Evolutionary conservation across 1,284 basidiomycete species (phyloP), one percentile per base, ranked within the genome.

Genomic region (Fomitiporia mediterranea): DNA sequence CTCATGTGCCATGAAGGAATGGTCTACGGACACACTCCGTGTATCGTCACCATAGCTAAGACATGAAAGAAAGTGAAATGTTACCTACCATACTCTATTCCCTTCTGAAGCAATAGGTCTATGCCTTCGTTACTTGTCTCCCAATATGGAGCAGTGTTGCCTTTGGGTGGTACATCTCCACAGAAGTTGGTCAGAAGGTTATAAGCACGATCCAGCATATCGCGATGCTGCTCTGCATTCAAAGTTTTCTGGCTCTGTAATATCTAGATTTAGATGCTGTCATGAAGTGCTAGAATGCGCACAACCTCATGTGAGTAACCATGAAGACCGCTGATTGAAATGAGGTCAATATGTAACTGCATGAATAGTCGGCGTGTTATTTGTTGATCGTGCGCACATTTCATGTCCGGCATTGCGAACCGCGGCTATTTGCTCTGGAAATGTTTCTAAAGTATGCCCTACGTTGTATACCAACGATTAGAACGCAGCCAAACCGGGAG

Each of bases 141-240:
- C 86, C 87, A 91, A 85, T 86, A 91, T 0, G 87, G 85, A 6
- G 86, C 86, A 35, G 89, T 84, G 55, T 75, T 74, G 13, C 83
- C 82, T 65, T 81, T 80, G 0, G 88, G 88, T 15, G 84, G 76
- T 21, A 81, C 72, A n/a, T 81, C 82, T 55, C 82, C 74, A 65
- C 83, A 85, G 67, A 91, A 90, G 4, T 79, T 72, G 3, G 86
- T 89, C 50, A 91, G 70, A 27, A 86, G 74, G 13, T 80, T 70
- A 68, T 78, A 78, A 0, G 87, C 89, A 63, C 86, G 75, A 55
- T 88, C 80, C 40, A 91, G 71, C 51, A 91, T 83, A 59, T 86
- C 86, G 47, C 77, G 77, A 65, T 91, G 88, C 64, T 91, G 88
- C 59, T 86, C 73, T 1, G 82, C 60, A 1, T 74, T 77, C 78